These are phyloP conservation scores for Plasmodium coatneyi DNA, from an alignment of 169 alveolate species.

Conservation along the genomic window DNA sequence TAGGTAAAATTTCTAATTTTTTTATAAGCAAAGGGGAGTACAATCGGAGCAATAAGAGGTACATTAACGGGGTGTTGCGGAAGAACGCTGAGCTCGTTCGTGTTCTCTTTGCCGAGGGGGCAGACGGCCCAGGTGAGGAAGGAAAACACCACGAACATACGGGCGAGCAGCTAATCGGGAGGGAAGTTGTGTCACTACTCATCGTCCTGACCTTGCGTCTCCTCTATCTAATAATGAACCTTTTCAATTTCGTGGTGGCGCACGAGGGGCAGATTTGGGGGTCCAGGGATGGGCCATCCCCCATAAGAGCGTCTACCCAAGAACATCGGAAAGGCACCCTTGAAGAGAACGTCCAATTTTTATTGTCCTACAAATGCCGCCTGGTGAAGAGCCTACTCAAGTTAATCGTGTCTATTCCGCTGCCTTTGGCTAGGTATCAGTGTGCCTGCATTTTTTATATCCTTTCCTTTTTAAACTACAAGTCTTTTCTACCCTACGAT, in stretches of 20 bases:
- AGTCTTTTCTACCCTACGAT: slow-evolving; percentile 27
- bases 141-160: background rate
- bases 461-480: slow-evolving; percentile 27
- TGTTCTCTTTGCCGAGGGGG: background rate
- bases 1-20: slow-evolving; percentile 46
- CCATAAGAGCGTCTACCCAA: background rate
- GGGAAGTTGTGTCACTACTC: slow-evolving; percentile 20
- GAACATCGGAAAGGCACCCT: background rate
- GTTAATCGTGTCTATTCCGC: slow-evolving; percentile 34
- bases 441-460: slow-evolving; percentile 37
- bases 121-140: background rate
- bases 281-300: background rate
- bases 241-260: slow-evolving; percentile 19
- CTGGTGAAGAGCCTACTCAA: slow-evolving; percentile 39
- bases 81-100: background rate
- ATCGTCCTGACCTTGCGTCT: slow-evolving; percentile 31
- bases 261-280: background rate
- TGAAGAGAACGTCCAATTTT: slow-evolving; percentile 19
- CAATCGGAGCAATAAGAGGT: slow-evolving; percentile 12
- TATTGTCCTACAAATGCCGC: slow-evolving; percentile 36
- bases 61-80: slow-evolving; percentile 20
- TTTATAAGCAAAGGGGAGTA: slow-evolving; percentile 30
- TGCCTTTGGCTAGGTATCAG: slow-evolving; percentile 28
- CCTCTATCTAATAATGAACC: slow-evolving; percentile 27
- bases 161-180: background rate